Percentiles rank a stretch among this genome's conserved stretches.
Conservation (phyloP, 768 basidiomycete genomes). For the Amanita rubescens region DNA sequence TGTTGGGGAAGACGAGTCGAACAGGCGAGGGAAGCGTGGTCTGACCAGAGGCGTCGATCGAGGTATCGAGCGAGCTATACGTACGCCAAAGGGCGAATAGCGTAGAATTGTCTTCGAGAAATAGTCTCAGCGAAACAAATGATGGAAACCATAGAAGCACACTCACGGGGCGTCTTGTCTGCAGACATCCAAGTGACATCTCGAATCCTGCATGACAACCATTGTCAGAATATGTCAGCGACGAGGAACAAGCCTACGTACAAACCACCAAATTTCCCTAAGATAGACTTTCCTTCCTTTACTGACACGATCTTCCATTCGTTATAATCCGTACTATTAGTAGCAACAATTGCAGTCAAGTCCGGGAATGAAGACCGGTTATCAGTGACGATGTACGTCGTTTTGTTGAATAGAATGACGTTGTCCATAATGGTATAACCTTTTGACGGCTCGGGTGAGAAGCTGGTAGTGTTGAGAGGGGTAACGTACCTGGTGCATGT, state of each 20-base stretch:
- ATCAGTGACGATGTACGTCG: conserved; percentile 71
- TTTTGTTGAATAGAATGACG: conserved; percentile 65
- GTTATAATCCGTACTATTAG: conserved; percentile 25
- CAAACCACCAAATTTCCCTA: conserved; percentile 52
- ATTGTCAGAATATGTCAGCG: background rate
- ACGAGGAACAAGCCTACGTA: conserved; percentile 19
- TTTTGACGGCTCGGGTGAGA: conserved; percentile 20
- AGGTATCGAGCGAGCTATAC: conserved; percentile 54
- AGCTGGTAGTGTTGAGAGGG: background rate
- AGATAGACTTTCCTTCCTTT: conserved; percentile 34
- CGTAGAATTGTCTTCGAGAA: conserved; percentile 52
- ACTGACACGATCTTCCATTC: conserved; percentile 57
- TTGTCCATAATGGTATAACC: conserved; percentile 84
- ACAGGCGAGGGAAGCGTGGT: conserved; percentile 57
- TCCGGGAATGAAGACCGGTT: conserved; percentile 53
- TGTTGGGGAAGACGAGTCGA: conserved; percentile 69
- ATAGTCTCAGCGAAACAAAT: conserved; percentile 8
- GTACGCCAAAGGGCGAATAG: conserved; percentile 73
- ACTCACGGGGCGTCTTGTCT: conserved; percentile 44
- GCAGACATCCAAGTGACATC: conserved; percentile 66
- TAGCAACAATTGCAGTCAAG: conserved; percentile 42
- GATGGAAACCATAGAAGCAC: conserved; percentile 6
- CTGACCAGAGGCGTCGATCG: conserved; percentile 33
- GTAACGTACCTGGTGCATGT: conserved; percentile 54
- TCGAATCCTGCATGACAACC: conserved; percentile 38